These are phyloP conservation scores for Acanthamoeba royreba DNA, from an alignment of 208 protist genomes.

Conservation along the genomic window DNA sequence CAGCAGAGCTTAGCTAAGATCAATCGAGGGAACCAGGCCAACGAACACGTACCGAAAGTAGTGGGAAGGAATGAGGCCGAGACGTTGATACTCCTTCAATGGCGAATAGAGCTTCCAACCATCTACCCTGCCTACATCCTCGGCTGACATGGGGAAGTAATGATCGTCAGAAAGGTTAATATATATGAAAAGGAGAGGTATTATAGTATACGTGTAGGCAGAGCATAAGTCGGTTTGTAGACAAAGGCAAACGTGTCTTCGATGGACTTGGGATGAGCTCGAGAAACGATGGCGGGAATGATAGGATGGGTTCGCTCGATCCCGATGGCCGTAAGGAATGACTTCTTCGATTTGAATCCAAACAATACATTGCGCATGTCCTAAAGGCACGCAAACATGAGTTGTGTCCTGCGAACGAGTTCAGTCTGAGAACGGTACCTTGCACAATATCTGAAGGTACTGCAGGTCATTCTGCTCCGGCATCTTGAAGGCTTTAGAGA, in stretches of 20 bases:
- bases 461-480: not conserved
- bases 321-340: not conserved
- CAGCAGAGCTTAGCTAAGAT: too few relatives aligned
- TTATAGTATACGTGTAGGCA: not conserved
- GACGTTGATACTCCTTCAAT: not conserved
- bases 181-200: not conserved
- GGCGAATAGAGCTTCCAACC: not conserved
- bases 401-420: not conserved
- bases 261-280: not conserved
- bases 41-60: too few relatives aligned
- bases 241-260: not conserved
- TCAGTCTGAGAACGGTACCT: not conserved
- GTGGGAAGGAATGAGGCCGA: not conserved
- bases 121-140: not conserved
- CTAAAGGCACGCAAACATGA: too few relatives aligned
- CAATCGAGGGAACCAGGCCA: too few relatives aligned
- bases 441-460: not conserved
- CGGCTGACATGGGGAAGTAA: too few relatives aligned
- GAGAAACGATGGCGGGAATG: not conserved
- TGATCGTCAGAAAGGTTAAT: too few relatives aligned
- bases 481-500: not conserved
- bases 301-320: not conserved
- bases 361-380: not conserved
- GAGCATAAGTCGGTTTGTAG: not conserved
- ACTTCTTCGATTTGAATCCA: not conserved